A percentile compares a stretch with the other conserved stretches of the same genome.
These are phyloP conservation scores for Athelia psychrophila DNA, from an alignment of 1,284 basidiomycete species.

Conservation along the genomic window DNA sequence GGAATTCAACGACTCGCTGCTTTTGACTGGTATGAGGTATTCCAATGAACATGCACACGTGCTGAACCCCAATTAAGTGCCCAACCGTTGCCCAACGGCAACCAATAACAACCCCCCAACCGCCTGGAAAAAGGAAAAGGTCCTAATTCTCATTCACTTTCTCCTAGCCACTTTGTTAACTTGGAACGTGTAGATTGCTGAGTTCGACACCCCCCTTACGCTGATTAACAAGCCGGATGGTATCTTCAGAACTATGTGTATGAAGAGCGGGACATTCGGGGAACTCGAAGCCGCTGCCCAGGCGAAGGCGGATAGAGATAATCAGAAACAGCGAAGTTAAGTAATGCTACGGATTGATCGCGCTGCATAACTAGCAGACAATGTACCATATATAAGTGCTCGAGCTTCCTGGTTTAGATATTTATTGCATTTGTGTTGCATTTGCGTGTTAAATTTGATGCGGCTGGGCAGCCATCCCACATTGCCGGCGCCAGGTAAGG, in stretches of 20 bases:
- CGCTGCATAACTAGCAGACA: too few species aligned
- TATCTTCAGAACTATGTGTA: conserved; percentile 51
- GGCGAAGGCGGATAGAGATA: conserved; percentile 11
- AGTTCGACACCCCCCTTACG: conserved; percentile 58
- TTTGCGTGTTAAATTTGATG: too few species aligned
- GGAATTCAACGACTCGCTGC: conserved; percentile 65
- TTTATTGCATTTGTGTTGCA: too few species aligned
- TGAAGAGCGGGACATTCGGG: conserved; percentile 51
- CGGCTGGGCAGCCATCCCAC: too few species aligned
- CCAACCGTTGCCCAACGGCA: conserved; percentile 53
- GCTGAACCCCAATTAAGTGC: conserved; percentile 29
- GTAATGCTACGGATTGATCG: too few species aligned
- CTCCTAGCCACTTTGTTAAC: not conserved
- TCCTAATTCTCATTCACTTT: conserved; percentile 1
- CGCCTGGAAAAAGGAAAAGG: conserved; percentile 63
- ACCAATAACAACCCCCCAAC: conserved; percentile 67
- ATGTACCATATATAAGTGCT: too few species aligned
- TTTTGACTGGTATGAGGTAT: conserved; percentile 47
- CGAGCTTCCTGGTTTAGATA: too few species aligned
- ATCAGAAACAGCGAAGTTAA: too few species aligned
- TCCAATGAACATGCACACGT: conserved; percentile 50
- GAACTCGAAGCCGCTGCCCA: conserved; percentile 42
- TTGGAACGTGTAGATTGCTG: conserved; percentile 29
- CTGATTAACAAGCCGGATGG: conserved; percentile 50
- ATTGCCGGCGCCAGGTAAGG: too few species aligned